phyloP scores from a whole-genome alignment of 495 filamentous ascomycete genomes.

The Penicillium alfredii region DNA sequence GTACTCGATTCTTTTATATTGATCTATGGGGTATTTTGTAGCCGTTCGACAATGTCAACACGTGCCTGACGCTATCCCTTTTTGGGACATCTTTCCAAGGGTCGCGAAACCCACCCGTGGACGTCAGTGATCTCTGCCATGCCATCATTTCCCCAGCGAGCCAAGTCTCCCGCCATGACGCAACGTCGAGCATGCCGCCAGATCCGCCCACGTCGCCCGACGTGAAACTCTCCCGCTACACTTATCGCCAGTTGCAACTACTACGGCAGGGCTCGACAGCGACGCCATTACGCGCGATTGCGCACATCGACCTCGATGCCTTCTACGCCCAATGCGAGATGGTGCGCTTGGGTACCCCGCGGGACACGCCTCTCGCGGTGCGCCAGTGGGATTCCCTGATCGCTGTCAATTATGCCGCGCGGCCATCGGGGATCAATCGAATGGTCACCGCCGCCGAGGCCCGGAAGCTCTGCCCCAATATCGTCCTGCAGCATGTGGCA shows the following conservation, averaged over 20 bases:
- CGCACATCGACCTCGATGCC: constrained; percentile 93
- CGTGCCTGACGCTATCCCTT: constrained; percentile 16
- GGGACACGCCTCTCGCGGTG: constrained; percentile 81
- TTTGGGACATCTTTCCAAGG: constrained; percentile 10
- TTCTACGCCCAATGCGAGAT: constrained; percentile 98
- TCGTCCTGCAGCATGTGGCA: constrained; percentile 87
- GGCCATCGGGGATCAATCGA: constrained; percentile 68
- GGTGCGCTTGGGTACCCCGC: constrained; percentile 68
- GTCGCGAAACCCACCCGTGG: too few relatives aligned
- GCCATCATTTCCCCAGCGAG: too few relatives aligned
- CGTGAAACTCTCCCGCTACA: constrained; percentile 64
- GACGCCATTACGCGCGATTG: constrained; percentile 78
- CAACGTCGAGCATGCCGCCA: constrained; percentile 19
- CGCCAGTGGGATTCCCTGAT: constrained; percentile 78
- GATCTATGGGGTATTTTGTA: too few relatives aligned
- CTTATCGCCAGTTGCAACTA: constrained; percentile 73
- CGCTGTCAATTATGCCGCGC: constrained; percentile 91
- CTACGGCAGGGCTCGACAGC: constrained; percentile 63
- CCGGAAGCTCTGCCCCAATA: constrained; percentile 77
- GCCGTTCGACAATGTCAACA: too few relatives aligned
- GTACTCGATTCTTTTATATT: too few relatives aligned
- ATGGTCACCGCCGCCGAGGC: constrained; percentile 74
- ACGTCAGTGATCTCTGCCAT: background rate
- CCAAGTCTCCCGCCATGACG: constrained; percentile 26
- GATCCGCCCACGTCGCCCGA: constrained; percentile 27